Percentiles rank a stretch among this genome's conserved stretches.
Evolutionary conservation across 2,329 filamentous ascomycete species (phyloP).

Genomic region (Botrytis sinoallii): DNA sequence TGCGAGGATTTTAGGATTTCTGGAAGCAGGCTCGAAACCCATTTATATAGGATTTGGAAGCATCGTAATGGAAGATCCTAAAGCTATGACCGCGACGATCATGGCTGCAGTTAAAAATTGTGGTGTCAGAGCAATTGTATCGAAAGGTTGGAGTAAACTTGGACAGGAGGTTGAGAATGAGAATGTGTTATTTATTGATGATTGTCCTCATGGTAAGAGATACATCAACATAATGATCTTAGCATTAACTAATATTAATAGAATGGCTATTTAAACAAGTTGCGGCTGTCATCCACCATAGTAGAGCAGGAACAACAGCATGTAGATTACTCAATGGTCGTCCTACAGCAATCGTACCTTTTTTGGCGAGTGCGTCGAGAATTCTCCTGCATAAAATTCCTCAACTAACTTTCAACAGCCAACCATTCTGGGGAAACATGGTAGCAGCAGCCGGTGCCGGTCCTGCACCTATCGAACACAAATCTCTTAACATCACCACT

Average conservation of each 20-base stretch:
- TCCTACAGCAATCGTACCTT: conserved; percentile 65
- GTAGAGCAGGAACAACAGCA: conserved; percentile 50
- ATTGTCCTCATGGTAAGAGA: conserved; percentile 58
- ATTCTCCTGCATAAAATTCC: neutral
- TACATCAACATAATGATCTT: too few species aligned
- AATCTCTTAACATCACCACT: conserved; percentile 59
- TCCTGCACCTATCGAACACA: conserved; percentile 65
- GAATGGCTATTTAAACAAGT: conserved; percentile 70
- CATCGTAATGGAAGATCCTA: conserved; percentile 69
- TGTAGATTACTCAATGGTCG: conserved; percentile 67
- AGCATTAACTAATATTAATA: neutral
- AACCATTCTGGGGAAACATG: conserved; percentile 74
- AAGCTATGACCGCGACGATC: conserved; percentile 62
- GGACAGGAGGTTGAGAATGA: conserved; percentile 55
- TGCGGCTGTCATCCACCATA: conserved; percentile 30
- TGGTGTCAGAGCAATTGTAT: conserved; percentile 67
- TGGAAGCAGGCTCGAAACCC: conserved; percentile 54
- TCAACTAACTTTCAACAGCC: conserved; percentile 35
- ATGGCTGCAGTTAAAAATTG: conserved; percentile 62
- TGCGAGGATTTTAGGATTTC: conserved; percentile 43
- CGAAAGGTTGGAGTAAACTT: conserved; percentile 72
- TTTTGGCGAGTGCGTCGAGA: conserved; percentile 59
- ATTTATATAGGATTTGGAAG: conserved; percentile 75
- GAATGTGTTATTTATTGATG: conserved; percentile 67
- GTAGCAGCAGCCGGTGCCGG: conserved; percentile 62